Conservation (phyloP, 2,329 filamentous ascomycete genomes). For the Bisporella sp. region DNA sequence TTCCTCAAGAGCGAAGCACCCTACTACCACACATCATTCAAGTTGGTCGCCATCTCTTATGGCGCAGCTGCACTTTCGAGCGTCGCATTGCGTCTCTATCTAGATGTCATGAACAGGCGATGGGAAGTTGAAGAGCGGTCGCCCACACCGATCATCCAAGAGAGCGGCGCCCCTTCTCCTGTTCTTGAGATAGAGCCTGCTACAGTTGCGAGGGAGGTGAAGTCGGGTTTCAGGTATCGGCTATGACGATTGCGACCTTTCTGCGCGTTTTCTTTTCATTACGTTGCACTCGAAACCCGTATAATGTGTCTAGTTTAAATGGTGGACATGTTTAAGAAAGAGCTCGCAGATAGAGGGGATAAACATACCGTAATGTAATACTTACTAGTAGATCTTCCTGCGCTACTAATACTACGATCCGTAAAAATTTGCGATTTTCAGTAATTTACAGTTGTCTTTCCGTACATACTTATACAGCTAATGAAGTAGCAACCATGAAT, state of each 20-base stretch:
- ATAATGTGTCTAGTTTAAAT: too few relatives aligned
- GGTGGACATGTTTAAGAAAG: too few relatives aligned
- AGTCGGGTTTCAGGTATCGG: background rate
- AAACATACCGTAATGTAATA: too few relatives aligned
- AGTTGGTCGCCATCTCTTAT: slow-evolving; percentile 21
- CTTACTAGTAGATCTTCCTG: too few relatives aligned
- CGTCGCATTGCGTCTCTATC: slow-evolving; percentile 17
- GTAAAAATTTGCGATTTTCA: too few relatives aligned
- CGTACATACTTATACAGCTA: too few relatives aligned
- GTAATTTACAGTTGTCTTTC: too few relatives aligned
- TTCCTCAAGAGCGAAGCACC: slow-evolving; percentile 11
- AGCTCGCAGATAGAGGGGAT: too few relatives aligned
- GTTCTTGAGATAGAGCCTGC: background rate
- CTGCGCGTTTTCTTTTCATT: too few relatives aligned
- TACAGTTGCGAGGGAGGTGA: background rate
- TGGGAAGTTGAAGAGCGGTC: background rate
- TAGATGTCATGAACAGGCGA: slow-evolving; percentile 16
- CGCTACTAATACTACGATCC: too few relatives aligned
- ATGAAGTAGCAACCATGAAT: too few relatives aligned
- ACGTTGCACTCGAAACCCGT: too few relatives aligned
- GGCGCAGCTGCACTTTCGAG: slow-evolving; percentile 11
- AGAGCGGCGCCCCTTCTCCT: background rate
- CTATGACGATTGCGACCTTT: background rate
- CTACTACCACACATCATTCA: slow-evolving; percentile 20
- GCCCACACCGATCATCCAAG: background rate